A percentile compares a stretch with the other conserved stretches of the same genome.
These are phyloP conservation scores for Dissophora globulifera DNA, from an alignment of 192 early-diverging fungal species.

Conservation along the genomic window DNA sequence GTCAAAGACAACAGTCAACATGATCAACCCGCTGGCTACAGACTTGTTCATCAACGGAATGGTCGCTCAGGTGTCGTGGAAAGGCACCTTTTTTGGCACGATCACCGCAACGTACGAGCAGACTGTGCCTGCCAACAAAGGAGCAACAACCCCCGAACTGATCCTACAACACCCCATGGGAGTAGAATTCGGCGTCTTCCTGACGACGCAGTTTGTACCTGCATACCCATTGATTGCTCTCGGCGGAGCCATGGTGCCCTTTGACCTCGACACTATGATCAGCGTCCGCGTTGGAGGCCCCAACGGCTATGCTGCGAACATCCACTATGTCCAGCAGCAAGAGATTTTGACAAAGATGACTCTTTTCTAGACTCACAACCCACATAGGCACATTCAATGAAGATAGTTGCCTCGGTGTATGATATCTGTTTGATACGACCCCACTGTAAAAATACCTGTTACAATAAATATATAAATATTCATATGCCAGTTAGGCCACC, in stretches of 20 bases:
- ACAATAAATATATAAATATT: too few relatives aligned
- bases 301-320: slow-evolving; percentile 43
- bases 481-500: too few relatives aligned
- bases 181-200: slow-evolving; percentile 33
- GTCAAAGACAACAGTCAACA: slow-evolving; percentile 18
- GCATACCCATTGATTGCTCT: slow-evolving; percentile 38
- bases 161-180: slow-evolving; percentile 39
- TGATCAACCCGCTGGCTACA: slow-evolving; percentile 45
- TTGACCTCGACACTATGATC: slow-evolving; percentile 41
- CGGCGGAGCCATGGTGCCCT: slow-evolving; percentile 37
- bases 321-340: slow-evolving; percentile 40
- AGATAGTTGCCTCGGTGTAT: too few relatives aligned
- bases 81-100: slow-evolving; percentile 39
- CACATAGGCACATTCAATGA: too few relatives aligned
- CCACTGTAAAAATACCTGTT: too few relatives aligned
- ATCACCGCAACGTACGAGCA: slow-evolving; percentile 30
- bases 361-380: slow-evolving; percentile 5
- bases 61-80: slow-evolving; percentile 34
- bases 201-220: slow-evolving; percentile 32
- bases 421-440: too few relatives aligned
- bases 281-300: slow-evolving; percentile 34
- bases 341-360: slow-evolving; percentile 41
- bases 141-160: slow-evolving; percentile 17
- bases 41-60: slow-evolving; percentile 31
- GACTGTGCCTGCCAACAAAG: slow-evolving; percentile 19